Base-by-base conservation (phyloP, 2,329 filamentous ascomycete species). In the Trichoderma arundinaceum region DNA sequence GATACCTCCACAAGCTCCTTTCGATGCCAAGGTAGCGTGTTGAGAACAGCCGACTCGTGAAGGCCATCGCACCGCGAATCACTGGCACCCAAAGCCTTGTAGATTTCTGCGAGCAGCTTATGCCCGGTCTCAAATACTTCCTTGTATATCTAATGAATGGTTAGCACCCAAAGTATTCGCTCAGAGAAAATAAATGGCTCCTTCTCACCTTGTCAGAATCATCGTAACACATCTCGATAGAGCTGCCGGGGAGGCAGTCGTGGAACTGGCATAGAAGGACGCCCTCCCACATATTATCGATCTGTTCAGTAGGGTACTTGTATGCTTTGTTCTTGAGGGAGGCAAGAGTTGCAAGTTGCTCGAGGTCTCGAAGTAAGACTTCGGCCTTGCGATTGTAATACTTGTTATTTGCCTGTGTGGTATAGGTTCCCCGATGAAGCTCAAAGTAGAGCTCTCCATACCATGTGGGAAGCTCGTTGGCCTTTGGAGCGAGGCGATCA, bases 391-490 rank as follows among this genome's bases (percentile, higher is more conserved):
- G 87, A 76, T 98, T 99, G 81, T 96, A 94, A 71, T 88, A 88
- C 81, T 99, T 99, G 82, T 97, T 99, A 80, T 97, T 97, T 67
- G 94, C 91, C 77, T 98, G 94, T 0, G 94, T 97, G 3, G 95
- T 99, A 79, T 98, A 98, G 12, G 94, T 98, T 61, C 95, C 95
- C 67, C 95, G 91, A 76, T 99, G 95, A 56, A 99, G 86, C 78
- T 99, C 95, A 77, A 99, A 97, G 80, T 99, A 99, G 8, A 99
- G 85, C 80, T 99, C 95, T 48, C 95, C 95, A 75, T 97, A 97
- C 95, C 95, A 99, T 1, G 95, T 98, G 28, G 93, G 91, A 62
- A 97, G 90, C 17, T 92, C 84, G 2, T 87, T 77, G 33, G 88
- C 88, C 79, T 94, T 96, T 78, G 90, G 87, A 76, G 97, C 90